Conservation (phyloP, 768 basidiomycete genomes). For the Tylopilus vinaceipallidus region DNA sequence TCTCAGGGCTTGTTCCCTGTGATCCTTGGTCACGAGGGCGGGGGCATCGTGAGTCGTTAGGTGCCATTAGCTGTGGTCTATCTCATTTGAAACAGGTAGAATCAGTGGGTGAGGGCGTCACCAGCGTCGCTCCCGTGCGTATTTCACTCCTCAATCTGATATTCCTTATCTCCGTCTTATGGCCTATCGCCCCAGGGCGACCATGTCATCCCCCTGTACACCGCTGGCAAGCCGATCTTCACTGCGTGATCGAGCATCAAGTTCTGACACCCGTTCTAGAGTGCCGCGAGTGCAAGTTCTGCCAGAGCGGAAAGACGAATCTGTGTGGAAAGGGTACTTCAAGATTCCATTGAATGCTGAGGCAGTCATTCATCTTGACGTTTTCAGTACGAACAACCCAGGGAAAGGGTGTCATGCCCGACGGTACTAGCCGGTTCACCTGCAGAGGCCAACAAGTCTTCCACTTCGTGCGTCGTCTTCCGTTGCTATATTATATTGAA, state of each 20-base stretch:
- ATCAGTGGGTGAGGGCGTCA: slow-evolving; percentile 96
- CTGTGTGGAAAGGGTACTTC: slow-evolving; percentile 85
- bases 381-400: slow-evolving; percentile 83
- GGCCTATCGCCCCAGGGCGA: slow-evolving; percentile 72
- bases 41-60: slow-evolving; percentile 65
- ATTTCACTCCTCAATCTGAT: not conserved
- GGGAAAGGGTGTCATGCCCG: slow-evolving; percentile 94
- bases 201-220: slow-evolving; percentile 96
- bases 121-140: slow-evolving; percentile 58
- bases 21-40: slow-evolving; percentile 94
- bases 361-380: not conserved
- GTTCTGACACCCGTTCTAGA: slow-evolving; percentile 44
- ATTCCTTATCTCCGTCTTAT: not conserved
- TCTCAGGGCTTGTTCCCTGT: slow-evolving; percentile 82
- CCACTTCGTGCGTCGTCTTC: slow-evolving; percentile 73
- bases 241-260: not conserved
- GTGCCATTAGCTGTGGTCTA: not conserved
- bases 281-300: slow-evolving; percentile 97
- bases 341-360: not conserved
- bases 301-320: slow-evolving; percentile 97
- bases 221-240: slow-evolving; percentile 62
- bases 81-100: slow-evolving; percentile 66
- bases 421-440: slow-evolving; percentile 83
- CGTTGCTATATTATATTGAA: not conserved
- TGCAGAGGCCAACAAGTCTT: slow-evolving; percentile 82